These are phyloP conservation scores for Hebeloma cylindrosporum DNA, from an alignment of 768 basidiomycete species.

Conservation along the genomic window DNA sequence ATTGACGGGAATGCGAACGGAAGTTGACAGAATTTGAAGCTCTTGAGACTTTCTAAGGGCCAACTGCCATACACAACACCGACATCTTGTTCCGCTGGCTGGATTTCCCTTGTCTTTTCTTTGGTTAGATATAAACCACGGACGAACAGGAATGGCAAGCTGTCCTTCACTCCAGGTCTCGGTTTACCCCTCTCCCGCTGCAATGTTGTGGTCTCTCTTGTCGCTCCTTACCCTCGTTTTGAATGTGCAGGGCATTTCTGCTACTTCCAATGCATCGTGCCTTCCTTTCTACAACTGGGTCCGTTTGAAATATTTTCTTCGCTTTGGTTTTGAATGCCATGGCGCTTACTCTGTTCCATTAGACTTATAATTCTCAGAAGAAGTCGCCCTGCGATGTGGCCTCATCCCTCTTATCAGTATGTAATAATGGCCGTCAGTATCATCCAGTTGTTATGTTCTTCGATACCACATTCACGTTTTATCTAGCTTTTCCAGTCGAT, in stretches of 20 bases:
- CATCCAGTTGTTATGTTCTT: not conserved
- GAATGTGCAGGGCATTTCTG: slow-evolving; percentile 20
- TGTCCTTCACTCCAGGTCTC: slow-evolving; percentile 17
- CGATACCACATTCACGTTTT: not conserved
- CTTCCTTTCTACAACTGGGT: slow-evolving; percentile 45
- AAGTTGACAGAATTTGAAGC: slow-evolving; percentile 22
- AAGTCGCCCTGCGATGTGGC: slow-evolving; percentile 50
- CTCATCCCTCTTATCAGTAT: slow-evolving; percentile 43
- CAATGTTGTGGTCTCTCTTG: slow-evolving; percentile 26
- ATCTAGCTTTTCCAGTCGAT: slow-evolving; percentile 33
- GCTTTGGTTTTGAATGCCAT: too few relatives aligned
- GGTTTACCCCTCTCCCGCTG: slow-evolving; percentile 13
- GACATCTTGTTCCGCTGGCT: slow-evolving; percentile 24
- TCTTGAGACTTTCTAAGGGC: slow-evolving; percentile 23
- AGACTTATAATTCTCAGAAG: slow-evolving; percentile 45
- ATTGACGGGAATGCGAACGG: slow-evolving; percentile 19
- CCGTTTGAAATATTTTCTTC: too few relatives aligned
- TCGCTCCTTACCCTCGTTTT: slow-evolving; percentile 24
- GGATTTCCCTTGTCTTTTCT: slow-evolving; percentile 10
- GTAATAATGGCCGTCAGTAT: slow-evolving; percentile 40
- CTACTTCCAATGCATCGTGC: slow-evolving; percentile 41
- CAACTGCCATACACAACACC: slow-evolving; percentile 27
- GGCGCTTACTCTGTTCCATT: too few relatives aligned
- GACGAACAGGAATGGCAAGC: slow-evolving; percentile 8
- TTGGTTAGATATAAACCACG: slow-evolving; percentile 12